These are phyloP conservation scores for Fusarium udum DNA, from an alignment of 2,329 filamentous ascomycete genomes.

Conservation along the genomic window DNA sequence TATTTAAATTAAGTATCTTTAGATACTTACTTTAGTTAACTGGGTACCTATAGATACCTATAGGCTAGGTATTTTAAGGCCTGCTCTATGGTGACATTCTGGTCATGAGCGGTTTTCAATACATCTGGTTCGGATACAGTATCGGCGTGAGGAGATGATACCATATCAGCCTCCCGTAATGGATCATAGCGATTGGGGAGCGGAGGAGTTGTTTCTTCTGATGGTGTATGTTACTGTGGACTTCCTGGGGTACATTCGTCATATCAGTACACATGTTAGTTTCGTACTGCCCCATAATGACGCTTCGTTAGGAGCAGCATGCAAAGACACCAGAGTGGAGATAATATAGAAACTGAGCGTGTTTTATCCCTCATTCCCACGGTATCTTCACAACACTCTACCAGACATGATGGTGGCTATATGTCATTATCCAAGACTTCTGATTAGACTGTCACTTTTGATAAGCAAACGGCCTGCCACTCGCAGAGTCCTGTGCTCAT, in stretches of 20 bases:
- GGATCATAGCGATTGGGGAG: too few species aligned
- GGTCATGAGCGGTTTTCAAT: accelerated
- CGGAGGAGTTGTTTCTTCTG: not conserved
- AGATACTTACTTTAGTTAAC: too few species aligned
- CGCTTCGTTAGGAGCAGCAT: accelerated
- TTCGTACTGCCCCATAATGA: too few species aligned
- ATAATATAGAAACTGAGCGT: accelerated
- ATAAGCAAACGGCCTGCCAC: not conserved
- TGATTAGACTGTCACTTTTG: not conserved
- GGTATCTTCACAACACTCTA: not conserved
- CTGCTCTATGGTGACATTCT: accelerated
- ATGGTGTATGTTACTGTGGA: accelerated
- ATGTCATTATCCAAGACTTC: not conserved
- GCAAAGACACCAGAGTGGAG: not conserved
- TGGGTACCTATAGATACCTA: too few species aligned
- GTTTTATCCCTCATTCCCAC: not conserved
- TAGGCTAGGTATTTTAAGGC: too few species aligned
- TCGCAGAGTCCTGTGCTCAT: not conserved
- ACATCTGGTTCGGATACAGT: not conserved
- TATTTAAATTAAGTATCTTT: too few species aligned
- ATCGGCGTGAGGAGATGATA: not conserved
- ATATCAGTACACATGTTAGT: not conserved
- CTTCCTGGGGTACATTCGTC: not conserved
- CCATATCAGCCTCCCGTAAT: accelerated
- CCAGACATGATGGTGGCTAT: not conserved